These are phyloP conservation scores for Mycena haematopus DNA, from an alignment of 768 basidiomycete species.

Conservation along the genomic window DNA sequence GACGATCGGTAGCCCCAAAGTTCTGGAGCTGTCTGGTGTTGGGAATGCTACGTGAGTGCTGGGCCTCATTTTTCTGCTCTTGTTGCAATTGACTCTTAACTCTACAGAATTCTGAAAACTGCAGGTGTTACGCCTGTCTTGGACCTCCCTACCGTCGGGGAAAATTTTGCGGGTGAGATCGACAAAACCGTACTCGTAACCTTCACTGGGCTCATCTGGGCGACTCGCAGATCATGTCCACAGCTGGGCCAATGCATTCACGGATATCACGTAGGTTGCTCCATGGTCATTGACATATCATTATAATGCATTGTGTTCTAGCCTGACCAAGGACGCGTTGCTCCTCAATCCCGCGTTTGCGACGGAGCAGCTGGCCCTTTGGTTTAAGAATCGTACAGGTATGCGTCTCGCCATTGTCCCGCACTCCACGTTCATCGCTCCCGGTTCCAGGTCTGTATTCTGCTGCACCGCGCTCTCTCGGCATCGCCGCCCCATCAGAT, in stretches of 20 bases:
- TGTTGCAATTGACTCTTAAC: neutral
- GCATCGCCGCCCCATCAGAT: constrained; percentile 36
- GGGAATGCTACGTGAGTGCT: constrained; percentile 39
- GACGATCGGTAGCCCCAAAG: constrained; percentile 50
- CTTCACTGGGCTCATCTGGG: neutral
- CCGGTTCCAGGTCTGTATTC: constrained; percentile 34
- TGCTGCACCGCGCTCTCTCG: constrained; percentile 39
- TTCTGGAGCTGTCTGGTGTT: constrained; percentile 40
- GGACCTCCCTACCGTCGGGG: constrained; percentile 57
- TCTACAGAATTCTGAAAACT: constrained; percentile 44
- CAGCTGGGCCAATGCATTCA: constrained; percentile 42
- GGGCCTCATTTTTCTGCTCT: too few species aligned
- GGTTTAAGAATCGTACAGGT: constrained; percentile 41
- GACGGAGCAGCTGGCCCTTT: constrained; percentile 34
- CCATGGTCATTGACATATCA: neutral
- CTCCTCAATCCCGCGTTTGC: constrained; percentile 33
- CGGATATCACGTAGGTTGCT: constrained; percentile 36
- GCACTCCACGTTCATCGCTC: neutral
- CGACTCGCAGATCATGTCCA: constrained; percentile 39
- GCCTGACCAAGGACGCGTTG: constrained; percentile 38
- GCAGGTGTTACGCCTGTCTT: constrained; percentile 50
- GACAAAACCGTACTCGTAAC: neutral
- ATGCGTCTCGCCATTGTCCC: too few species aligned
- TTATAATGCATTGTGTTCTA: constrained; percentile 4
- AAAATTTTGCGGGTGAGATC: constrained; percentile 41